Conservation (phyloP, 495 filamentous ascomycete species). For the Platismatia glauca region DNA sequence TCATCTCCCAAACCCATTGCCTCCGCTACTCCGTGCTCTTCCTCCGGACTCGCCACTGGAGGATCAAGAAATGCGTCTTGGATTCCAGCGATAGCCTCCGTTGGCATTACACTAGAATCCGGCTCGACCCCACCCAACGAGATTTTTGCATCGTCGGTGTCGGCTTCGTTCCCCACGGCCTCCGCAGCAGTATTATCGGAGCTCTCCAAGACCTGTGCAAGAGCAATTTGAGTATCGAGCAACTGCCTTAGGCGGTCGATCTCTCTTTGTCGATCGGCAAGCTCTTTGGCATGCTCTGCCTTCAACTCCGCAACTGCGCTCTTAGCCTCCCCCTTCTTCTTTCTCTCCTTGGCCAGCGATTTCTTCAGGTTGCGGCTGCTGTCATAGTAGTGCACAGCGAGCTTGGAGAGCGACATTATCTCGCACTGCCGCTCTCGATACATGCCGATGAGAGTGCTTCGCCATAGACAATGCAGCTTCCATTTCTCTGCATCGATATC, state of each 20-base stretch:
- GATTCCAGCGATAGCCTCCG: too few species aligned
- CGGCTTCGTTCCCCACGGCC: too few species aligned
- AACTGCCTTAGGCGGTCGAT: background rate
- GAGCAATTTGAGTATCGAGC: too few species aligned
- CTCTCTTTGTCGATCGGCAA: background rate
- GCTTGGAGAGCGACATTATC: background rate
- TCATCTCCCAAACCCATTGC: background rate
- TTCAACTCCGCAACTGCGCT: background rate
- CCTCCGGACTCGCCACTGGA: background rate
- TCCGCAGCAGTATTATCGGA: too few species aligned
- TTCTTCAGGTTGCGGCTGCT: background rate
- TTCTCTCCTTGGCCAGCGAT: background rate
- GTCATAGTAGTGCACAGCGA: background rate
- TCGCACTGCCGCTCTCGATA: background rate
- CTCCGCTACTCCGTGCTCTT: background rate
- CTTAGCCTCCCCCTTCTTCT: background rate
- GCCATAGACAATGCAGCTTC: background rate
- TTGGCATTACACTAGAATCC: too few species aligned
- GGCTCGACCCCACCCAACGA: too few species aligned
- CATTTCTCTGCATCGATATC: background rate
- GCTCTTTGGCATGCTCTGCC: background rate
- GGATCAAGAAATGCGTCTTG: background rate
- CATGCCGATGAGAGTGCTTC: background rate
- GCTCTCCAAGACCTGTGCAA: background rate
- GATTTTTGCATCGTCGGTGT: too few species aligned